Conservation (phyloP, 164 flowering plant species). For the Liriodendron chinense region DNA sequence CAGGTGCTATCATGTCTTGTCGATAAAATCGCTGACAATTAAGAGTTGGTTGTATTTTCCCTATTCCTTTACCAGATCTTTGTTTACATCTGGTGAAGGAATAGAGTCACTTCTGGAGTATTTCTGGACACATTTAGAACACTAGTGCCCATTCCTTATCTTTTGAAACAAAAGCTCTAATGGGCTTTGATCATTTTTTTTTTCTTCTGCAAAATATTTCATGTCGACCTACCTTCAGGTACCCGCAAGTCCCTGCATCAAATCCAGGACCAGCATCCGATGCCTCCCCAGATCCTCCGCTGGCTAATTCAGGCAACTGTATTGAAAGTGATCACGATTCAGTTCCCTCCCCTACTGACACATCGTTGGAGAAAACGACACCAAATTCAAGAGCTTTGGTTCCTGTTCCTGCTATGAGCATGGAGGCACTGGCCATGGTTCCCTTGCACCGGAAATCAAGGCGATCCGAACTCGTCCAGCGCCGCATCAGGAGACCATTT, state of each 20-base stretch:
- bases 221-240: conserved; percentile 36
- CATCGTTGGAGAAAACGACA: conserved; percentile 41
- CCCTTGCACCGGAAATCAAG: conserved; percentile 59
- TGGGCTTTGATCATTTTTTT: background rate
- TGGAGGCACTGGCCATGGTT: conserved; percentile 57
- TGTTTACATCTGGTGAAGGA: too few species aligned
- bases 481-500: conserved; percentile 91
- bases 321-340: conserved; percentile 73
- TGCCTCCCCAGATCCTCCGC: conserved; percentile 32
- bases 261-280: conserved; percentile 32
- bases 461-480: conserved; percentile 72
- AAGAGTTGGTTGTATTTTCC: too few species aligned
- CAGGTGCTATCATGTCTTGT: too few species aligned
- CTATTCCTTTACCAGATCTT: too few species aligned
- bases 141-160: background rate
- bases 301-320: conserved; percentile 31
- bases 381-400: conserved; percentile 66
- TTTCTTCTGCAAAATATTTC: background rate
- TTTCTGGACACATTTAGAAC: background rate
- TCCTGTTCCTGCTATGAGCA: conserved; percentile 44
- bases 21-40: too few species aligned
- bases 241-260: conserved; percentile 21
- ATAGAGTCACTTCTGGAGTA: background rate
- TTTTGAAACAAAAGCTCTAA: background rate
- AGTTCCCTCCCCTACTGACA: conserved; percentile 53